These are phyloP conservation scores for Chenopodium suecicum DNA, from an alignment of 148 eudicot genomes.

Conservation along the genomic window DNA sequence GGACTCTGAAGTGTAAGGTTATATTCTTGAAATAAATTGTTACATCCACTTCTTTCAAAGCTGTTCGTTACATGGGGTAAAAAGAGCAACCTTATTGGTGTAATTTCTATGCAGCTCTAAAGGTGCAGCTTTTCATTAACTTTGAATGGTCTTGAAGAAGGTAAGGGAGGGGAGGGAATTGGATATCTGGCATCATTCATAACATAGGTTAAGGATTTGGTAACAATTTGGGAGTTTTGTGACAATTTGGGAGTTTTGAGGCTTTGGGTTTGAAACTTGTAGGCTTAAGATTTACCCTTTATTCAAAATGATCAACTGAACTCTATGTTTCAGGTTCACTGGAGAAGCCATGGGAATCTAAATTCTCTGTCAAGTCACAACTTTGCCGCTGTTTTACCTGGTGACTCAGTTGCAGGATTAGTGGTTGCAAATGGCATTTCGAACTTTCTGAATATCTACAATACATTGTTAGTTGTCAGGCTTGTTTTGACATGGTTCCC, in stretches of 20 bases:
- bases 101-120: neutral
- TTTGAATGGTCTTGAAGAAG: neutral
- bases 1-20: neutral
- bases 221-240: neutral
- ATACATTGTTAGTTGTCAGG: conserved; percentile 71
- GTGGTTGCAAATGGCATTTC: conserved; percentile 77
- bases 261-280: neutral
- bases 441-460: conserved; percentile 86
- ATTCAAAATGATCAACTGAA: neutral
- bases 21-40: neutral
- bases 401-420: conserved; percentile 82
- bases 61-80: neutral
- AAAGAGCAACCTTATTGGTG: neutral
- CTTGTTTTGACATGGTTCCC: conserved; percentile 98
- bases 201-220: neutral
- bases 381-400: conserved; percentile 92
- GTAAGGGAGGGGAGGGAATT: neutral
- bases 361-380: conserved; percentile 50
- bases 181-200: neutral
- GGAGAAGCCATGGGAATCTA: conserved; percentile 41
- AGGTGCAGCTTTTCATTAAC: neutral
- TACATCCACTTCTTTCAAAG: neutral
- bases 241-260: neutral
- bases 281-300: neutral
- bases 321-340: conserved; percentile 46